phyloP scores from a whole-genome alignment of 2,329 filamentous ascomycete species.

The Colletotrichum sp. region DNA sequence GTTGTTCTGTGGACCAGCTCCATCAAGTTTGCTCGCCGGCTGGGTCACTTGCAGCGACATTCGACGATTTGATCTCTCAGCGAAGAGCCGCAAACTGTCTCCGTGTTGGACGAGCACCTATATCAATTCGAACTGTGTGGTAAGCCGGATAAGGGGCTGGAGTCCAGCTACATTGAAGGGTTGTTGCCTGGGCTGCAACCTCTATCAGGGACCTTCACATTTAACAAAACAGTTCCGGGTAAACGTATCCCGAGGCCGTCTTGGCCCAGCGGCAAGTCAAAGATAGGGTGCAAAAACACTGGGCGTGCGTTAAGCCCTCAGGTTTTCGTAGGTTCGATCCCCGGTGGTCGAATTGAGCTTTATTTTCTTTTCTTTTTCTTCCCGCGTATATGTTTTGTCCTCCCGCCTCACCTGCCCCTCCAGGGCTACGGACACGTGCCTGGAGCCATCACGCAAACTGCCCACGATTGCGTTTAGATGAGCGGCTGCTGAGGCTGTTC shows the following conservation, averaged over 20 bases:
- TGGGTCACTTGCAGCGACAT: not conserved
- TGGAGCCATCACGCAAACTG: not conserved
- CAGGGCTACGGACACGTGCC: not conserved
- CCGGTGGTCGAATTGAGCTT: not conserved
- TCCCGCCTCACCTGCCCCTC: not conserved
- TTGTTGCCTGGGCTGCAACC: not conserved
- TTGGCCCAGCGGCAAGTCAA: not conserved
- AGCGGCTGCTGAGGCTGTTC: not conserved
- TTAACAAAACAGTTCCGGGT: not conserved
- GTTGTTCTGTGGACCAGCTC: not conserved
- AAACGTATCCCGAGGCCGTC: not conserved
- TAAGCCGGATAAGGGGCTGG: not conserved
- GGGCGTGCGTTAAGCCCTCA: not conserved
- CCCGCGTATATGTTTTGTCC: not conserved
- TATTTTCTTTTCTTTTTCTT: not conserved
- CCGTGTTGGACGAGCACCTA: not conserved
- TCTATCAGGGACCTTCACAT: not conserved
- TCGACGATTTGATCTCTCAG: not conserved
- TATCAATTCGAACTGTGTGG: not conserved
- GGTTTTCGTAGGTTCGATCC: not conserved
- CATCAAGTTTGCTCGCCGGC: not conserved
- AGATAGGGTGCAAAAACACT: not conserved
- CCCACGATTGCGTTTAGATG: not conserved
- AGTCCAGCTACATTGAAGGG: not conserved
- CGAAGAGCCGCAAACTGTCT: not conserved